Evolutionary conservation across 2,329 filamentous ascomycete genomes (phyloP).

Genomic region (Alternaria atra): DNA sequence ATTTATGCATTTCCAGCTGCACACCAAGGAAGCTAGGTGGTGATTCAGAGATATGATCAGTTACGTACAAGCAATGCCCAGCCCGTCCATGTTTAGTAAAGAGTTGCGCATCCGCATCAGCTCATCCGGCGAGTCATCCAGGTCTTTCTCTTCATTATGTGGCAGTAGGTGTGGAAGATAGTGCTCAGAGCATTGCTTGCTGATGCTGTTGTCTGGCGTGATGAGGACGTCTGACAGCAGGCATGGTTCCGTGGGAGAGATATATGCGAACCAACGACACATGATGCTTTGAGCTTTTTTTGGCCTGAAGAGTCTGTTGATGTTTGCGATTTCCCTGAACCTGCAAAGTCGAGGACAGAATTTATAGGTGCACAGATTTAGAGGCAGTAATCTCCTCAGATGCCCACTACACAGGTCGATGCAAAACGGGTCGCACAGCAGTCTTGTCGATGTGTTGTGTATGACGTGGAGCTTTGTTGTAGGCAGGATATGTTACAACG

Average conservation of each 20-base stretch:
- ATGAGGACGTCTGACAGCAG: slow-evolving; percentile 65
- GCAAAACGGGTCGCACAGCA: slow-evolving; percentile 1
- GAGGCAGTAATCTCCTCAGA: neutral
- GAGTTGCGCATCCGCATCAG: slow-evolving; percentile 61
- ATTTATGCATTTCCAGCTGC: too few relatives aligned
- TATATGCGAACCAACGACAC: slow-evolving; percentile 66
- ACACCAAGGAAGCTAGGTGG: neutral
- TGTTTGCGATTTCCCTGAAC: neutral
- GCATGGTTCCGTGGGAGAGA: slow-evolving; percentile 62
- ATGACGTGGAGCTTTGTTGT: slow-evolving; percentile 11
- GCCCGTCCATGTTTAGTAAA: slow-evolving; percentile 64
- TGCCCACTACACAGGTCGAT: neutral
- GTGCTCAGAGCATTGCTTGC: slow-evolving; percentile 56
- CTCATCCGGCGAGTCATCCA: slow-evolving; percentile 53
- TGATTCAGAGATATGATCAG: neutral
- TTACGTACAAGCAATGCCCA: slow-evolving; percentile 60
- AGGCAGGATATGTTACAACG: slow-evolving; percentile 1
- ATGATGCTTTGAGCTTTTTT: slow-evolving; percentile 32
- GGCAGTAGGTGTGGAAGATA: slow-evolving; percentile 64
- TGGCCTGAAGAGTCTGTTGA: neutral
- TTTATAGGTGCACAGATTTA: neutral
- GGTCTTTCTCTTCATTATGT: slow-evolving; percentile 53
- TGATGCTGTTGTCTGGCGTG: slow-evolving; percentile 50
- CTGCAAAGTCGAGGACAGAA: neutral
- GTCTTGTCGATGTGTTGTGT: neutral